These are phyloP conservation scores for Yarrowia porcina DNA, from an alignment of 805 yeast species.

Conservation along the genomic window DNA sequence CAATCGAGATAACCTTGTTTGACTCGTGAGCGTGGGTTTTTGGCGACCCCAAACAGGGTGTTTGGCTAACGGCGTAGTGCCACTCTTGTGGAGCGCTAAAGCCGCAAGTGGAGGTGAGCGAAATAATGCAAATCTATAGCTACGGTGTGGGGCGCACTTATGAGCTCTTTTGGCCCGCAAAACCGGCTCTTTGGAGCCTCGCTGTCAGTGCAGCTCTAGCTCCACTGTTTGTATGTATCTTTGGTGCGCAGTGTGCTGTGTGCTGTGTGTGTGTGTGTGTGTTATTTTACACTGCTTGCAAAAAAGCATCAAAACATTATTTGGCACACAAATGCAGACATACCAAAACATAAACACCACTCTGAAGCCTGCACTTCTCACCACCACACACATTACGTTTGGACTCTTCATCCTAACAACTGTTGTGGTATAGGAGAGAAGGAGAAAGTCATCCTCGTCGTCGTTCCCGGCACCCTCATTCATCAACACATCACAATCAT, in stretches of 20 bases:
- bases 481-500: not conserved
- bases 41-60: not conserved
- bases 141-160: no score
- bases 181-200: not conserved
- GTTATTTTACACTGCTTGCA: slow-evolving; percentile 13
- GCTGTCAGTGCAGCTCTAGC: not conserved
- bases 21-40: slow-evolving; percentile 23
- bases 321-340: slow-evolving; percentile 26
- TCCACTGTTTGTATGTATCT: not conserved
- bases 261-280: slow-evolving; percentile 5
- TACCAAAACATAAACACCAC: slow-evolving; percentile 26
- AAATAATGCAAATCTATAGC: no score
- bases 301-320: slow-evolving; percentile 21
- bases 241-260: not conserved
- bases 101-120: not conserved
- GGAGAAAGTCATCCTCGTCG: slow-evolving; percentile 1
- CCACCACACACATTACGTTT: slow-evolving; percentile 20
- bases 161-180: not conserved
- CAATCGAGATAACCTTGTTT: not conserved
- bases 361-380: slow-evolving; percentile 16
- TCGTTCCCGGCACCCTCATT: not conserved
- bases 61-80: not conserved
- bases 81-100: no score
- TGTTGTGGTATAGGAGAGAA: slow-evolving; percentile 5
- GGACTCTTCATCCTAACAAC: slow-evolving; percentile 18